Evolutionary conservation across 2,329 filamentous ascomycete species (phyloP), one percentile per base, ranked within the genome.

Genomic region (Aureobasidium musti): DNA sequence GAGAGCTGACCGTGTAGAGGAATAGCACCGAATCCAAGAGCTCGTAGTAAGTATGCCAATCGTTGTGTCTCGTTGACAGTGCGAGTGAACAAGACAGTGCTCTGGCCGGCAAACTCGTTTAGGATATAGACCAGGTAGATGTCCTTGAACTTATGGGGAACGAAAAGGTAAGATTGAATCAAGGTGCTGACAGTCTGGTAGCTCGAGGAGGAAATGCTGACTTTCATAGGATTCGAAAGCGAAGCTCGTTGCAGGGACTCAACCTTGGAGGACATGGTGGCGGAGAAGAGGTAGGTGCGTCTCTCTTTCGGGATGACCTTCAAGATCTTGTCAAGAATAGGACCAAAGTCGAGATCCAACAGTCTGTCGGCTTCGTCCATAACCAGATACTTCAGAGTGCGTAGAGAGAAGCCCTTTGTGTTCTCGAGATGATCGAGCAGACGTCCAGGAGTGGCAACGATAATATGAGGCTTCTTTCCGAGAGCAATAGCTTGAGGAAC

Each of bases 291-390:
- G 74, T 89, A 95, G 0, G 95, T 98, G 47, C 88, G 80, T 50
- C 86, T 85, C 14, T 66, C 56, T 47, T 88, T 82, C 0, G 92
- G 93, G 5, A 97, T 82, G 30, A 96, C 91, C 78, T 95, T 94
- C 61, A 98, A 85, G 65, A 97, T 92, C 79, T 96, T 97, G 78
- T 97, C 92, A 43, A 98, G 86, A 26, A 93, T 90, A 2, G 92
- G 91, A 0, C 93, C 93, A 72, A 98, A 98, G 77, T 97, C 93
- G 76, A 97, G 88, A 75, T 99, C 95, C 1, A 98, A 85, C 11
- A 98, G 83, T 67, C 93, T 84, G 77, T 98, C 94, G 28, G 94
- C 94, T 80, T 97, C 94, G 74, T 97, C 94, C 86, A 98, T 92
- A 69, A 97, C 93, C 3, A 98, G 82, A 74, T 94, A 97, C 74